These are phyloP conservation scores for Neonothopanus nambi DNA, from an alignment of 1,284 basidiomycete genomes.

Conservation along the genomic window DNA sequence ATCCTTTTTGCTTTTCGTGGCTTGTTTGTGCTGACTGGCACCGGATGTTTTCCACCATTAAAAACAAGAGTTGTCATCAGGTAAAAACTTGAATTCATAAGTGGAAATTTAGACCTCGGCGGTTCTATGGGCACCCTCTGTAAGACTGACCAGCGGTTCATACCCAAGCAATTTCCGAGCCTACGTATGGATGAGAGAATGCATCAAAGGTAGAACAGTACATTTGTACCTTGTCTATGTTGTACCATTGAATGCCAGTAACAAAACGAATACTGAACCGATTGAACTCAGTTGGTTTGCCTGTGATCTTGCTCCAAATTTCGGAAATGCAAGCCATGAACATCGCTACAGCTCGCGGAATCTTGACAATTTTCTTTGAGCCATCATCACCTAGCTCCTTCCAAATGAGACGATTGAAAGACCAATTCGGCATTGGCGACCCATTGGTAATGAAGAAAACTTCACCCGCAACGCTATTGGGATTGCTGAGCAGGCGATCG, in stretches of 20 bases:
- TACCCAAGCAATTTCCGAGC: constrained; percentile 18
- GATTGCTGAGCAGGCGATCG: constrained; percentile 13
- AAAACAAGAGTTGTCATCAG: too few relatives aligned
- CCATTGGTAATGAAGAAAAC: constrained; percentile 26
- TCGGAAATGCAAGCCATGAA: constrained; percentile 19
- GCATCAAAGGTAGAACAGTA: not conserved
- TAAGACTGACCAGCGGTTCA: constrained; percentile 17
- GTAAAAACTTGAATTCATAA: too few relatives aligned
- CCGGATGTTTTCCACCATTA: too few relatives aligned
- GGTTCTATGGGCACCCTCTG: constrained; percentile 15
- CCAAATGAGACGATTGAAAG: constrained; percentile 19
- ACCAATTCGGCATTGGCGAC: constrained; percentile 21
- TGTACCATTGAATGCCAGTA: constrained; percentile 21
- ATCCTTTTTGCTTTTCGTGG: too few relatives aligned
- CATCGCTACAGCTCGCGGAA: constrained; percentile 16
- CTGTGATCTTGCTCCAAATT: not conserved
- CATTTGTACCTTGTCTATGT: constrained; percentile 20
- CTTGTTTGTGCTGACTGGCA: too few relatives aligned
- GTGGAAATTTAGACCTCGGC: not conserved
- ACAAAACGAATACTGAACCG: constrained; percentile 12
- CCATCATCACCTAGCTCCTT: constrained; percentile 20
- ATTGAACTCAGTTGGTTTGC: not conserved
- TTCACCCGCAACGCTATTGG: constrained; percentile 22
- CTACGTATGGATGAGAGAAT: constrained; percentile 2
- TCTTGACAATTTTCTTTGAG: constrained; percentile 9